Evolutionary conservation across 495 filamentous ascomycete genomes (phyloP).

Genomic region (Platismatia glauca): DNA sequence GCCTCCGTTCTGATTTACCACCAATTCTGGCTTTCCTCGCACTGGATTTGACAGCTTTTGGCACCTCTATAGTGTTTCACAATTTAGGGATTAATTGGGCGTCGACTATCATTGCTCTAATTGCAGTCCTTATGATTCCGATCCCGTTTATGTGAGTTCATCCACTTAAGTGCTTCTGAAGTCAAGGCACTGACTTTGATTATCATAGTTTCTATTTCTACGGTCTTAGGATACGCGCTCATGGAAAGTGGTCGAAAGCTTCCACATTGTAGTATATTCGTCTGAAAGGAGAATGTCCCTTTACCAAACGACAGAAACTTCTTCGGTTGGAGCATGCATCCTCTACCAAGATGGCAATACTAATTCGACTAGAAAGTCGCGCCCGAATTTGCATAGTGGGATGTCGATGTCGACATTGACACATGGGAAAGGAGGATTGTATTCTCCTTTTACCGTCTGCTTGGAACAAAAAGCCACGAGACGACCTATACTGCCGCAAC

Average conservation of each 20-base stretch:
- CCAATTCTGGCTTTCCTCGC: too few relatives aligned
- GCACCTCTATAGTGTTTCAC: too few relatives aligned
- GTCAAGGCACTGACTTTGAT: not conserved
- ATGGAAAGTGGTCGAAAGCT: not conserved
- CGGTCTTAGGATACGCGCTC: not conserved
- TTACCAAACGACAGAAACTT: not conserved
- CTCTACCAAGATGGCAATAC: too few relatives aligned
- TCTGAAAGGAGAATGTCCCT: not conserved
- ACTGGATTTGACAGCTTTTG: too few relatives aligned
- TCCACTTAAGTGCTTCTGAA: too few relatives aligned
- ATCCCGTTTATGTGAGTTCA: conserved; percentile 30
- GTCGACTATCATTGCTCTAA: too few relatives aligned
- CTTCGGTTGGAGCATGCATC: not conserved
- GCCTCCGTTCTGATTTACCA: too few relatives aligned
- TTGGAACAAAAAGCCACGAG: not conserved
- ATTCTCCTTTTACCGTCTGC: not conserved
- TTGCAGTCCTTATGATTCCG: too few relatives aligned
- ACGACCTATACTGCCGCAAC: not conserved
- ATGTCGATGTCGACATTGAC: not conserved
- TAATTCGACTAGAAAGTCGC: too few relatives aligned
- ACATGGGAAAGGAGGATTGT: not conserved
- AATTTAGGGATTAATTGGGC: too few relatives aligned
- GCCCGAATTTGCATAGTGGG: not conserved
- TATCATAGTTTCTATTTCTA: not conserved
- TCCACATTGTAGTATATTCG: not conserved